These are phyloP conservation scores for Phytophthora europaea DNA, from an alignment of 352 stramenopile genomes.

Conservation along the genomic window DNA sequence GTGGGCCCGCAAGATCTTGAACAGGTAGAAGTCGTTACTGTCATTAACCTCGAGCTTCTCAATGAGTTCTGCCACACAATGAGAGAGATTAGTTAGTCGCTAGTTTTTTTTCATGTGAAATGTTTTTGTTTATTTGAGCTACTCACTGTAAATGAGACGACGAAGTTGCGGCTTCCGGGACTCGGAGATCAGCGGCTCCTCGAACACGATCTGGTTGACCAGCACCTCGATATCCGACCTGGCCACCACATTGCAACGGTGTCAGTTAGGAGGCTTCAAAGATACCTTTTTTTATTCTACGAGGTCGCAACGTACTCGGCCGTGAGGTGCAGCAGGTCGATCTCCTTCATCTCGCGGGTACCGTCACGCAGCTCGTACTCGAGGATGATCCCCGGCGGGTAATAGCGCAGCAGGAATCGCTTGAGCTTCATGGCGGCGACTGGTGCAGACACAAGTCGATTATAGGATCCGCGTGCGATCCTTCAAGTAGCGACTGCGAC, in stretches of 20 bases:
- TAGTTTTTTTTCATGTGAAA: no score
- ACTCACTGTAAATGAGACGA: constrained; percentile 93
- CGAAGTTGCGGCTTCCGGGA: constrained; percentile 95
- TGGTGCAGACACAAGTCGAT: constrained; percentile 3
- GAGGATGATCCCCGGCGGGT: constrained; percentile 96
- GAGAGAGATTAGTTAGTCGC: background rate
- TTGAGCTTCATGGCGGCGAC: constrained; percentile 94
- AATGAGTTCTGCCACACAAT: constrained; percentile 84
- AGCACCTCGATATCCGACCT: constrained; percentile 95
- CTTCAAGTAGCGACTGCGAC: constrained; percentile 14
- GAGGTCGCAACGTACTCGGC: constrained; percentile 70
- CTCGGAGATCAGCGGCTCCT: constrained; percentile 94
- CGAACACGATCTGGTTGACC: constrained; percentile 96
- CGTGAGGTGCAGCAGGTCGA: constrained; percentile 95
- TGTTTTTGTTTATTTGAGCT: background rate
- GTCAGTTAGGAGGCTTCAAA: constrained; percentile 1
- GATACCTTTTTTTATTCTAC: background rate
- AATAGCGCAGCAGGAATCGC: constrained; percentile 96
- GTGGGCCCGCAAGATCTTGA: constrained; percentile 96
- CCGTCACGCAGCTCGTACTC: constrained; percentile 96
- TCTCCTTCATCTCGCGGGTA: constrained; percentile 95
- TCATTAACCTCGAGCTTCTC: constrained; percentile 96
- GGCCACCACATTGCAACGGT: constrained; percentile 1
- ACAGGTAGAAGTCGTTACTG: constrained; percentile 96
- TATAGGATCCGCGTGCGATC: constrained; percentile 32